A percentile compares a stretch with the other conserved stretches of the same genome.
Conservation (phyloP, 306 rosid species). For the Lotus japonicus region DNA sequence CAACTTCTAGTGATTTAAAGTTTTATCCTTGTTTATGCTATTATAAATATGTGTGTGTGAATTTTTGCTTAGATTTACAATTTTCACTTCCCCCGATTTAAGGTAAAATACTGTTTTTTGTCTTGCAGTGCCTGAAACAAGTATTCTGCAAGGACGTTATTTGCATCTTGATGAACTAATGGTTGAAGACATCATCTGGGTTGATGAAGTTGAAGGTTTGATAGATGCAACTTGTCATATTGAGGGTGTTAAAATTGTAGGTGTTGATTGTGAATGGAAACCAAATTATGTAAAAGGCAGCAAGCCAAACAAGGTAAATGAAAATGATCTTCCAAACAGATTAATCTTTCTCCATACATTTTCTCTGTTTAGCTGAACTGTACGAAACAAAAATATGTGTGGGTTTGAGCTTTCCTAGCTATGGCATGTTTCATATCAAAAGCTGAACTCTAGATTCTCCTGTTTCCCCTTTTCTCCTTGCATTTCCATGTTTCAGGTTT, state of each 20-base stretch:
- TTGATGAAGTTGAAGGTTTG: slow-evolving; percentile 64
- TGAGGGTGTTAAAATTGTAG: slow-evolving; percentile 77
- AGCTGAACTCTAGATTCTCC: slow-evolving; percentile 1
- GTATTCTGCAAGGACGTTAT: slow-evolving; percentile 43
- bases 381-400: background rate
- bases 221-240: slow-evolving; percentile 53
- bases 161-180: slow-evolving; percentile 61
- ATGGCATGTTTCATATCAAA: slow-evolving; percentile 12
- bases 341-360: slow-evolving; percentile 5
- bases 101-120: slow-evolving; percentile 3
- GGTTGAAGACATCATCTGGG: slow-evolving; percentile 62
- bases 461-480: background rate
- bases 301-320: slow-evolving; percentile 76
- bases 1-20: too few species aligned
- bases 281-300: slow-evolving; percentile 75
- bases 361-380: slow-evolving; percentile 9
- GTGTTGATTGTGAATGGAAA: slow-evolving; percentile 98
- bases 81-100: too few species aligned
- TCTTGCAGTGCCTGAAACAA: slow-evolving; percentile 53
- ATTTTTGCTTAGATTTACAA: too few species aligned
- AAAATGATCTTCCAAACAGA: slow-evolving; percentile 1
- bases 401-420: background rate
- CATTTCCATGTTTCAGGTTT: slow-evolving; percentile 61
- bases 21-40: too few species aligned
- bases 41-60: too few species aligned